Conservation (phyloP, 2,329 filamentous ascomycete genomes). For the Metarhizium sp. region DNA sequence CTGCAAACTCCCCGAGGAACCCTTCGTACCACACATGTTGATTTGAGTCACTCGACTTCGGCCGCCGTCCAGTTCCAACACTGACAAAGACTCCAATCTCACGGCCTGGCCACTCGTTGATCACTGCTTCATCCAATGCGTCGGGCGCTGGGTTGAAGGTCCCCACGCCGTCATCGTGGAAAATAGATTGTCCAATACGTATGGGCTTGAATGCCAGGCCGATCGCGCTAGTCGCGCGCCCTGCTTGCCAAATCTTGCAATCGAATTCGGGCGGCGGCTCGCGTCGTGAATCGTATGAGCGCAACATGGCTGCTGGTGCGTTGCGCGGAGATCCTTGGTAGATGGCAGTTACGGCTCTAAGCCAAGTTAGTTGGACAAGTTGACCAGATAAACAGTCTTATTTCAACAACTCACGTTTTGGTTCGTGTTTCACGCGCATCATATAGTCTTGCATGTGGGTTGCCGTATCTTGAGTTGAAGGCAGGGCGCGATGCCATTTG, state of each 20-base stretch:
- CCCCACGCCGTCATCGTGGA: slow-evolving; percentile 85
- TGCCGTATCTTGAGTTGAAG: slow-evolving; percentile 56
- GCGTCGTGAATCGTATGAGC: slow-evolving; percentile 91
- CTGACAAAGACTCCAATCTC: slow-evolving; percentile 90
- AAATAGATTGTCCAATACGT: slow-evolving; percentile 83
- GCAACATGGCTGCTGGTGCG: slow-evolving; percentile 61
- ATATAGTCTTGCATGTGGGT: slow-evolving; percentile 81
- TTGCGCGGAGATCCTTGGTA: slow-evolving; percentile 73
- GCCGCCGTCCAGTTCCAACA: slow-evolving; percentile 83
- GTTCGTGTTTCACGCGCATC: slow-evolving; percentile 77
- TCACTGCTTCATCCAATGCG: slow-evolving; percentile 78
- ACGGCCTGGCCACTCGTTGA: slow-evolving; percentile 91
- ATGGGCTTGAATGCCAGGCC: slow-evolving; percentile 94
- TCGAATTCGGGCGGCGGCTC: slow-evolving; percentile 87
- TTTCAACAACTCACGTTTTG: slow-evolving; percentile 61
- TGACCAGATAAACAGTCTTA: neutral
- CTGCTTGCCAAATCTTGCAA: slow-evolving; percentile 95
- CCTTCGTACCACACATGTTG: slow-evolving; percentile 86
- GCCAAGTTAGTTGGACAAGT: neutral
- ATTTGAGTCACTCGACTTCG: slow-evolving; percentile 55
- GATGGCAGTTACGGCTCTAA: slow-evolving; percentile 78
- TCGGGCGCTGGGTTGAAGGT: slow-evolving; percentile 86
- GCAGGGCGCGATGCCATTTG: slow-evolving; percentile 42
- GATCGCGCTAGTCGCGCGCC: slow-evolving; percentile 85
- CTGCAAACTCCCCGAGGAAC: slow-evolving; percentile 85